A percentile compares a stretch with the other conserved stretches of the same genome.
These are phyloP conservation scores for Lipomyces sp. DNA, from an alignment of 805 yeast species.

Conservation along the genomic window DNA sequence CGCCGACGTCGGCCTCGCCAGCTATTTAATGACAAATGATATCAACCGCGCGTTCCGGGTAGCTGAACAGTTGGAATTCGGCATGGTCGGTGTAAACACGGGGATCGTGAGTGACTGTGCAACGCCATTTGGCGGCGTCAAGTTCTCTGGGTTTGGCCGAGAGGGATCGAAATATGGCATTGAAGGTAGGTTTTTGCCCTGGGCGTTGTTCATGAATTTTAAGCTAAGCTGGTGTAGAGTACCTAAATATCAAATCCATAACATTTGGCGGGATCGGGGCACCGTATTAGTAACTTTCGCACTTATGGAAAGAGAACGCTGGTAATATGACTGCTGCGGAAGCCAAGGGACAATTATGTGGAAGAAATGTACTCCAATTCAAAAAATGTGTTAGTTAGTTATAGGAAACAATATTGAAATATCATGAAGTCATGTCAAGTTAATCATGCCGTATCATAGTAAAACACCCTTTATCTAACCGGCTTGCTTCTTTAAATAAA, in stretches of 20 bases:
- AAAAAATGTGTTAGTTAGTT: not conserved
- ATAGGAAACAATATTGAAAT: not conserved
- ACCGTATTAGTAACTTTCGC: not conserved
- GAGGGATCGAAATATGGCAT: constrained; percentile 69
- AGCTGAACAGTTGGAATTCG: constrained; percentile 71
- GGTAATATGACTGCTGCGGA: not conserved
- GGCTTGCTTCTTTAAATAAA: not conserved
- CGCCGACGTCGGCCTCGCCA: constrained; percentile 76
- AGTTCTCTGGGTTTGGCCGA: constrained; percentile 71
- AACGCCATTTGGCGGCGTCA: constrained; percentile 62
- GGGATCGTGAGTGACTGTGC: constrained; percentile 68
- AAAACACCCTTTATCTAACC: constrained; percentile 2
- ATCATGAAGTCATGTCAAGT: constrained; percentile 1
- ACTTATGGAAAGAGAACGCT: too few relatives aligned
- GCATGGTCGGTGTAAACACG: constrained; percentile 83
- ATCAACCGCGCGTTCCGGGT: constrained; percentile 60
- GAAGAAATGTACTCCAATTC: not conserved
- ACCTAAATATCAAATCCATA: constrained; percentile 29
- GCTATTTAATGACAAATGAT: constrained; percentile 69
- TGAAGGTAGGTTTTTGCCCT: constrained; percentile 50
- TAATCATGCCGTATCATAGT: not conserved
- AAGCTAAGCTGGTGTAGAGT: constrained; percentile 22
- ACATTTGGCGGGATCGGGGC: constrained; percentile 26
- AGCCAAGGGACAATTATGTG: not conserved
- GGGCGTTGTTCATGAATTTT: not conserved